Evolutionary conservation across 208 protist species (phyloP), one percentile per base, ranked within the genome.

Genomic region (Histomonas meleagridis): DNA sequence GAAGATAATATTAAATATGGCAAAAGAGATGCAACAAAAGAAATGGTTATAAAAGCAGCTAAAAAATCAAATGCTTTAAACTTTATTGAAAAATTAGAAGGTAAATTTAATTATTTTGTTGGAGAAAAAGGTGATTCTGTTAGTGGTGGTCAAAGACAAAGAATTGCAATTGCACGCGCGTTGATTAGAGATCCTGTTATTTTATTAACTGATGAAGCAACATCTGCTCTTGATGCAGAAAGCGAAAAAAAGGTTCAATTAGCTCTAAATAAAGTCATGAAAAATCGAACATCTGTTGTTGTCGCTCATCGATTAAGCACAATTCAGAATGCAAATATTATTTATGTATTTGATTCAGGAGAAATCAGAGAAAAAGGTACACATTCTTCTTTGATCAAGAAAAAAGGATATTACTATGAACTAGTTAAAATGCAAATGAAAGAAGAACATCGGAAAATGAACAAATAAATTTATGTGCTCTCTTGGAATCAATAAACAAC

Each of bases 111-210:
- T 51, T 51, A 32, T n/a, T 46, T 46, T 46, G 70, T 79, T n/a
- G 70, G 70, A 0, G 70, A 79, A 35, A 79, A 79, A 79, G 70
- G 70, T 21, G 49, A 32, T 28, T 46, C 40, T 49, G 18, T 79
- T 18, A 79, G 76, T 38, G 76, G 76, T 86, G 76, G 76, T 32
- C 76, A 86, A 38, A 51, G 46, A 55, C 76, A 86, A 51, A 48
- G 70, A 51, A 79, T 79, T 28, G 70, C 70, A n/a, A 79, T 79
- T 79, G 70, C 70, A 79, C 9, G 70, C 21, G 70, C 70, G 21
- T 23, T 79, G 3, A 5, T 79, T 23, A 46, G 40, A 35, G 40
- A 79, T 79, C 70, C 70, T n/a, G 4, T 9, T 0, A 9, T 79
- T 21, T 26, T 79, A 14, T 49, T 79, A 0, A 72, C 65, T 23